Conservation (phyloP, 148 eudicot genomes). For the Dianthus caryophyllus region DNA sequence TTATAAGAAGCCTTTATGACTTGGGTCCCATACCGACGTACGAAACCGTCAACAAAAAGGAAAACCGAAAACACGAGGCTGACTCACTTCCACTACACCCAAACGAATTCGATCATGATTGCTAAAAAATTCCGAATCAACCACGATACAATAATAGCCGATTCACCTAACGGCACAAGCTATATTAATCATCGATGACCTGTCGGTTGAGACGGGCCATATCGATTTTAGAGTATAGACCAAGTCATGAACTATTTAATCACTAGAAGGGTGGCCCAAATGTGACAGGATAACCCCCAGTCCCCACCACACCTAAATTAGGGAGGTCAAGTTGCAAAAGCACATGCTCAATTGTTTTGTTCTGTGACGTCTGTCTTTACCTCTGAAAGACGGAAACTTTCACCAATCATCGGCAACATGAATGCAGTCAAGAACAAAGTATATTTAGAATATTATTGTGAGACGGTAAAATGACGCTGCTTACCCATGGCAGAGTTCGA, state of each 20-base stretch:
- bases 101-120: conserved; percentile 10
- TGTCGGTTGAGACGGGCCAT: neutral
- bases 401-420: conserved; percentile 1
- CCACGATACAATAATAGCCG: conserved; percentile 25
- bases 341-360: conserved; percentile 10
- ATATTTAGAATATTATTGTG: neutral
- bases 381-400: neutral
- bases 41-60: conserved; percentile 16
- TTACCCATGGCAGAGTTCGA: conserved; percentile 94
- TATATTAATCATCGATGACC: conserved; percentile 22
- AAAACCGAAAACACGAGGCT: conserved; percentile 9
- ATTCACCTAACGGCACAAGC: conserved; percentile 30
- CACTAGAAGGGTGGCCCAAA: conserved; percentile 11
- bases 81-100: conserved; percentile 15
- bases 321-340: conserved; percentile 20
- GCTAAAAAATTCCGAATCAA: conserved; percentile 1
- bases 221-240: neutral
- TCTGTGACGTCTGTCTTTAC: neutral
- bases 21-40: conserved; percentile 15
- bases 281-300: conserved; percentile 7
- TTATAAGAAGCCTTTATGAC: conserved; percentile 5
- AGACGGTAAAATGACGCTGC: conserved; percentile 18
- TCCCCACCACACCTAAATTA: conserved; percentile 5
- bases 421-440: no score
- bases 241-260: conserved; percentile 10